A percentile compares a stretch with the other conserved stretches of the same genome.
These are phyloP conservation scores for Papiliotrema laurentii DNA, from an alignment of 1,284 basidiomycete genomes.

Conservation along the genomic window DNA sequence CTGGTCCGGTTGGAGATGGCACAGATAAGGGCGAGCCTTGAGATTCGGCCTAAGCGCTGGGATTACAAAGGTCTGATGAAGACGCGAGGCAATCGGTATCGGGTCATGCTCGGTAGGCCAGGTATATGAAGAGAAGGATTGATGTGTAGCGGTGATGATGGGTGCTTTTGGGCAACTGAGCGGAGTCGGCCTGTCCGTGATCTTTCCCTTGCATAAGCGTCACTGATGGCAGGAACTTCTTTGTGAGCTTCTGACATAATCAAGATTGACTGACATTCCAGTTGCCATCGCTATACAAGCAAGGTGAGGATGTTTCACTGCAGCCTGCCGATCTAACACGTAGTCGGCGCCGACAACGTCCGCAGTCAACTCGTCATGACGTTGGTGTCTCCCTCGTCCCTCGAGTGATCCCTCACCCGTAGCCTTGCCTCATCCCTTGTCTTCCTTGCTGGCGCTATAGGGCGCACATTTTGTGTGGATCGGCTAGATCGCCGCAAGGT, in stretches of 20 bases:
- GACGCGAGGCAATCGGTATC: conserved; percentile 10
- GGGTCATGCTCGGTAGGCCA: conserved; percentile 11
- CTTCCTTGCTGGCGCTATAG: conserved; percentile 11
- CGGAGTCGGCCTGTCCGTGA: conserved; percentile 12
- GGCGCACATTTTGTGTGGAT: conserved; percentile 18
- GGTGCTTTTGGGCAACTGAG: conserved; percentile 16
- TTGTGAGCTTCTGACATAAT: too few relatives aligned
- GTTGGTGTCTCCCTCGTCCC: conserved; percentile 5
- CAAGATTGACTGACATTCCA: too few relatives aligned
- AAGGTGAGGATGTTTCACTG: conserved; percentile 12
- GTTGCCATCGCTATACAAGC: conserved; percentile 12
- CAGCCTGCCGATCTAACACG: background rate
- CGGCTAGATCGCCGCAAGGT: conserved; percentile 17
- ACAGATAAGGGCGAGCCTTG: conserved; percentile 11
- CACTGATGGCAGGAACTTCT: conserved; percentile 2
- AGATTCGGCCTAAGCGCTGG: conserved; percentile 6
- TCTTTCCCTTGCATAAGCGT: background rate
- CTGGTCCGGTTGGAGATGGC: conserved; percentile 16
- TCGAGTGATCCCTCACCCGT: background rate
- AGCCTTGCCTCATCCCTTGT: conserved; percentile 17
- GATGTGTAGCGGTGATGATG: conserved; percentile 17
- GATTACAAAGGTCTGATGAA: conserved; percentile 14
- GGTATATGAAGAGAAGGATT: background rate
- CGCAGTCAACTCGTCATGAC: conserved; percentile 25
- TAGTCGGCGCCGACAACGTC: background rate